Base-by-base conservation (phyloP, 768 basidiomycete species). In the Mycena sanguinolenta region DNA sequence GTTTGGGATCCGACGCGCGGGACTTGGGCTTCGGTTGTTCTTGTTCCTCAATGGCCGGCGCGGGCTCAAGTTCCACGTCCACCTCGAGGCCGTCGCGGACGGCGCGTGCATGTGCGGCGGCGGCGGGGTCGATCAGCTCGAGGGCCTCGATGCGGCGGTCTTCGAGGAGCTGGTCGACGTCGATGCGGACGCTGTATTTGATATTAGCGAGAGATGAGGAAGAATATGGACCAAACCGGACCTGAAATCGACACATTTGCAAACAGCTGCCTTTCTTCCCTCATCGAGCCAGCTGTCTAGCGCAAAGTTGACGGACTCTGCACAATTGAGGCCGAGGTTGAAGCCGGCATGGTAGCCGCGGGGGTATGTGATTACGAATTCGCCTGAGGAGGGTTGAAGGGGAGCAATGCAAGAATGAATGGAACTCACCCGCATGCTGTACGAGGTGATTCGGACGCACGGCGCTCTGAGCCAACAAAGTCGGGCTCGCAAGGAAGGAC, bases 241-340 rank as follows among this genome's bases (percentile, higher is more conserved):
- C 94, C 94, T 95, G 77, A 91, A 90, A 60, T 83, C 77, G n/a
- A 94, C 85, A 75, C 93, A 95, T 75, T 88, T 82, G 74, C 94
- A 95, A 4, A 84, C 89, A 70, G 90, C 90, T 9, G 97, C 97
- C 64, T 86, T 88, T 65, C 94, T 85, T 1, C 96, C 97, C 23
- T 97, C 80, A 49, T 96, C 95, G 7, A 98, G 81, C 97, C 97
- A 99, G 72, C 93, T 94, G 50, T 98, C 95, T 30, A 98, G 84
- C 0, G 97, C 97, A 77, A 98, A 99, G 78, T 99, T 99, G 76
- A 98, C 95, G 72, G 94, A 95, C 81, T 98, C 97, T 2, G 97
- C 97, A 75, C 96, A 98, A 76, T 99, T 99, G 77, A 98, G 90
- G 9, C 95, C 97, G 50, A 98, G 84, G 77, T 99, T 99, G 85